Evolutionary conservation across 768 basidiomycete species (phyloP).

Genomic region (Psilocybe subaeruginosa): DNA sequence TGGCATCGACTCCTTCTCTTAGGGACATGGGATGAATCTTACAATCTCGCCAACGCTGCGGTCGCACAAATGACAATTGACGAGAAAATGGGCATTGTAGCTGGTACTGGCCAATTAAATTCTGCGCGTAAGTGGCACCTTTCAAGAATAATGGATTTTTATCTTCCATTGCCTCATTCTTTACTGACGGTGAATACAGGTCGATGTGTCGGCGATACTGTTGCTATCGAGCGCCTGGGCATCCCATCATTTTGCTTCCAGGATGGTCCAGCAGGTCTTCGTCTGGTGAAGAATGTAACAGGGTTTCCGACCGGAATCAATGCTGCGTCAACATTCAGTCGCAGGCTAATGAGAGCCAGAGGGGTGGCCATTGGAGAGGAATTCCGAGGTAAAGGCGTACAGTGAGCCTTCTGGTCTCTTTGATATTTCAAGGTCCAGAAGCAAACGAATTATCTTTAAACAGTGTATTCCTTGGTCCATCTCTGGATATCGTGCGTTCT

Average conservation of each 20-base stretch:
- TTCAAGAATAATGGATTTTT: background rate
- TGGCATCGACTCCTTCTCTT: background rate
- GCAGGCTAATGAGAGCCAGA: constrained; percentile 63
- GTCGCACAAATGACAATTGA: constrained; percentile 43
- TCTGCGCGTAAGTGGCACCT: constrained; percentile 29
- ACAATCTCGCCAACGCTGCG: constrained; percentile 36
- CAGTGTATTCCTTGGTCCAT: constrained; percentile 54
- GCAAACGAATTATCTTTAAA: background rate
- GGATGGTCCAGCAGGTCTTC: constrained; percentile 51
- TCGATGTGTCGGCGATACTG: constrained; percentile 51
- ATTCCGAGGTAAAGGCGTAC: constrained; percentile 68
- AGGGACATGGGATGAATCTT: constrained; percentile 53
- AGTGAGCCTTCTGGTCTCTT: constrained; percentile 29
- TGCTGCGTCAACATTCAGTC: constrained; percentile 53
- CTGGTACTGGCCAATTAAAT: constrained; percentile 47
- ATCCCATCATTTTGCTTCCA: constrained; percentile 51
- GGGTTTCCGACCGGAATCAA: constrained; percentile 65
- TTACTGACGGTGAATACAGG: constrained; percentile 26
- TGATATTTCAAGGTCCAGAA: background rate
- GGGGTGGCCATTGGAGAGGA: constrained; percentile 69
- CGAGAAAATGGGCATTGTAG: constrained; percentile 50
- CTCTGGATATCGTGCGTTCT: constrained; percentile 53
- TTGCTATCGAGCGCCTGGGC: constrained; percentile 39
- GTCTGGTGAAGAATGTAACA: constrained; percentile 45
- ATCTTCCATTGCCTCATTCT: background rate